Base-by-base conservation (phyloP, 768 basidiomycete species). In the Xerocomus spinulosus region DNA sequence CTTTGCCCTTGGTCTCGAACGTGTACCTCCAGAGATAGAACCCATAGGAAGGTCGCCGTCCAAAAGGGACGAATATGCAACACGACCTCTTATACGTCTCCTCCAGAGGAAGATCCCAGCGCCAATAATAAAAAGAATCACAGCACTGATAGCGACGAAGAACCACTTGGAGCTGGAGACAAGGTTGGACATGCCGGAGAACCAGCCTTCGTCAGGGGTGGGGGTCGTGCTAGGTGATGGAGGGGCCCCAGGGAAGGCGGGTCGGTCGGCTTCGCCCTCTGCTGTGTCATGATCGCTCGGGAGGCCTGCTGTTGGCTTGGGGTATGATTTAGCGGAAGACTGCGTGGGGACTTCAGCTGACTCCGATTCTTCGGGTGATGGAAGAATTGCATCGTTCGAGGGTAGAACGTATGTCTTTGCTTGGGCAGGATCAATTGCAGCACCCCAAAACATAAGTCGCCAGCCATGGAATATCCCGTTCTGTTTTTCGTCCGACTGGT, bases 371-470 rank as follows among this genome's bases (percentile, higher is more conserved):
- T 70, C 52, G 25, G 74, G 76, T n/a, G 76, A 72, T 14, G 77
- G 64, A 38, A 83, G 64, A 32, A 74, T 64, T 46, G 75, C 69
- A 12, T 82, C 77, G 15, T 76, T 68, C 14, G 72, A 61, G 28
- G 82, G 78, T 6, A 87, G 72, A 43, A 80, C 74, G 59, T 80
- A 95, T 37, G 75, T 74, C 52, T 72, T 75, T 15, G 83, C 81
- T 54, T 79, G 76, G 4, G 76, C 62, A 2, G 90, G 70, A 64
- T 98, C 91, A 42, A 88, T 77, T 21, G 82, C 74, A 26, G 87
- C 83, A 17, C 96, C 96, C 91, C 92, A 99, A 33, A 99, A 77
- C 49, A 85, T 81, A 72, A 97, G 83, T 46, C 83, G 84, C 95
- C 94, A 99, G 15, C 89, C 88, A 30, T 92, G 73, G 74, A 99